Evolutionary conservation across 148 eudicot species (phyloP).

Genomic region (Silene conica): DNA sequence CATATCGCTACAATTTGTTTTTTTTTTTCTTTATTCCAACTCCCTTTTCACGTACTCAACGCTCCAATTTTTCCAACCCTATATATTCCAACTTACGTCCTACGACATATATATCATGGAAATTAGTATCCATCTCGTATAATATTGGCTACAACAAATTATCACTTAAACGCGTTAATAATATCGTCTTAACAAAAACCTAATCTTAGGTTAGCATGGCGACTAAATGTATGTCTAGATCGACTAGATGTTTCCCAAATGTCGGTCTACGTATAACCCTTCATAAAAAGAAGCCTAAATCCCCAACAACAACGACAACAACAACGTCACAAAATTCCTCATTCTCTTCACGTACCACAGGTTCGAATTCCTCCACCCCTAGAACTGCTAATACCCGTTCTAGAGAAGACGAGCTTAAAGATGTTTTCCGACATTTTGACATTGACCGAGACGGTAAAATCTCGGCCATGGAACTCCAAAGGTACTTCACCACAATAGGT

Average conservation of each 20-base stretch:
- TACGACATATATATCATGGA: neutral
- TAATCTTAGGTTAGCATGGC: constrained; percentile 25
- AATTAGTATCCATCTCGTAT: neutral
- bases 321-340: constrained; percentile 7
- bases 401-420: constrained; percentile 51
- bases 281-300: constrained; percentile 31
- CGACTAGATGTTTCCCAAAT: constrained; percentile 40
- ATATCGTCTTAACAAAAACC: neutral
- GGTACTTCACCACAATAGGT: constrained; percentile 54
- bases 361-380: constrained; percentile 18
- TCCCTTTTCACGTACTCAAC: neutral
- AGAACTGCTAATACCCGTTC: constrained; percentile 16
- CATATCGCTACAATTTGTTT: constrained; percentile 10
- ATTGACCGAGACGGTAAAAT: constrained; percentile 57
- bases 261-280: constrained; percentile 28
- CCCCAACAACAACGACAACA: constrained; percentile 3
- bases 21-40: constrained; percentile 5
- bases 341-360: constrained; percentile 27
- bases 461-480: constrained; percentile 48
- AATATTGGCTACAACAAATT: neutral
- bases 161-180: neutral
- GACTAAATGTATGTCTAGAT: constrained; percentile 25
- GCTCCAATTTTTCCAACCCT: neutral
- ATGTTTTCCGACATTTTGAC: constrained; percentile 60
- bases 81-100: neutral